Base-by-base conservation (phyloP, 2,329 filamentous ascomycete species). In the Aspergillus flavus region DNA sequence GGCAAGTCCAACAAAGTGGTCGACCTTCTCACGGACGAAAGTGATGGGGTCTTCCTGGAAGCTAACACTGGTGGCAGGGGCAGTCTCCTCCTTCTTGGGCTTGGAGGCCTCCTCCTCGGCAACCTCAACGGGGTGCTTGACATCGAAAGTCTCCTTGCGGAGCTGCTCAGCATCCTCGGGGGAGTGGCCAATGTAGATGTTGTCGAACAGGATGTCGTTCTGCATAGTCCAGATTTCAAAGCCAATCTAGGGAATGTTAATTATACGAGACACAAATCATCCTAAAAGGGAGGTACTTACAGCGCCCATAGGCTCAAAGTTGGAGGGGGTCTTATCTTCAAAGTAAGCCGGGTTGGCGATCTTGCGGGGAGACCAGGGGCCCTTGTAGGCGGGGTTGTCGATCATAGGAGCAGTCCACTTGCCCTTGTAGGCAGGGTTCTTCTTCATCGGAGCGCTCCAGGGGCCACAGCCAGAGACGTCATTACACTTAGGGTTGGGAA, bases 221-320 rank as follows among this genome's bases (percentile, higher is more conserved):
- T 97, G 94, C 95, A 99, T 99, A 75, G 95, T 98, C 95, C 95
- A 99, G 83, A 99, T 94, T 83, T 99, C 95, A 76, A 98, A 98
- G 73, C 95, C 95, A 83, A 98, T 94, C 91, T 93, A 75, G 32
- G 28, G 41, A 23, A 41, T 39, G 36, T 67, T 63, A 65, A 59
- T 59, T 46, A 48, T 55, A 12, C 7, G 6, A 7, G 5, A 14
- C 16, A 10, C 41, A 34, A 34, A 36, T 19, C 12, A 19, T 1
- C 34, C 28, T 34, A 21, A 12, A 52, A 41, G 36, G 36, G 50
- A 16, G 61, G 14, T 62, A 91, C 91, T 89, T 86, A 94, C 91
- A 84, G 93, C 94, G 76, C 95, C 95, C 80, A 99, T 98, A 71
- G 95, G 94, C 86, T 99, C 95, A 76, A 99, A 92, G 88, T 97